phyloP scores from a whole-genome alignment of 306 rosid species.

The Cucumis sativus region Cucumber_9930_V3 NC_026655.2:30274001-30274500 shows the following conservation, averaged over 20 bases:
- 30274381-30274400: too few species aligned
- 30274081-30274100: slow-evolving; percentile 81
- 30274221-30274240: background rate
- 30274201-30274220: background rate
- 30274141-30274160: slow-evolving; percentile 3
- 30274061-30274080: slow-evolving; percentile 88
- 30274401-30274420: too few species aligned
- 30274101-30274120: slow-evolving; percentile 38
- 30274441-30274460: too few species aligned
- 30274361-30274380: too few species aligned
- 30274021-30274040: slow-evolving; percentile 89
- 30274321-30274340: background rate
- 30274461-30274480: too few species aligned
- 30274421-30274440: too few species aligned
- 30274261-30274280: background rate
- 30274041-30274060: slow-evolving; percentile 68
- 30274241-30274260: background rate
- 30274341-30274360: background rate
- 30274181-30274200: background rate
- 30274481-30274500: too few species aligned
- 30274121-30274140: background rate
- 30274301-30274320: background rate
- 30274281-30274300: background rate
- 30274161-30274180: background rate
- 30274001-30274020: slow-evolving; percentile 97